These are phyloP conservation scores for Puccinia coronata DNA, from an alignment of 1,284 basidiomycete genomes.

Conservation along the genomic window DNA sequence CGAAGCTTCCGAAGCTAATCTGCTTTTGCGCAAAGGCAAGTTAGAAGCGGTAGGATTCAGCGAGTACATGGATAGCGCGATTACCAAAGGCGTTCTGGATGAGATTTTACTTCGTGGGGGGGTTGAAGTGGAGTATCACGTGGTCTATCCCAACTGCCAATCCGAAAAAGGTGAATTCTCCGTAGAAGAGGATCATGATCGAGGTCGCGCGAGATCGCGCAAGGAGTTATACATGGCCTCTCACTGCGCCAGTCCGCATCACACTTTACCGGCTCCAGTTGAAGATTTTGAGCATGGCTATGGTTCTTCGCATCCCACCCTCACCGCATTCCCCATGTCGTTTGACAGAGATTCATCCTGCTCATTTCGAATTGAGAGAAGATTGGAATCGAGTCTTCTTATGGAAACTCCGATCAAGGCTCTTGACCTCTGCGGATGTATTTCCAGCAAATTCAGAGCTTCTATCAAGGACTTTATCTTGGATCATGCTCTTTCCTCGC, in stretches of 20 bases:
- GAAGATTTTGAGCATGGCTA: conserved; percentile 21
- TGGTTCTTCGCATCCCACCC: not conserved
- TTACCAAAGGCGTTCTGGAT: conserved; percentile 33
- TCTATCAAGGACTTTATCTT: conserved; percentile 35
- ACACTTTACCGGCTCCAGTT: conserved; percentile 35
- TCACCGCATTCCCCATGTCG: conserved; percentile 8
- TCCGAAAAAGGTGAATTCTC: conserved; percentile 11
- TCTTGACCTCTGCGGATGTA: conserved; percentile 43
- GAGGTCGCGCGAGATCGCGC: conserved; percentile 19
- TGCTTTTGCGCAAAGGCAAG: conserved; percentile 33
- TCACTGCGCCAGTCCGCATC: conserved; percentile 28
- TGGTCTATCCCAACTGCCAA: not conserved
- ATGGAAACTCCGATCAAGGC: conserved; percentile 45
- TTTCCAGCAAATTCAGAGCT: conserved; percentile 27
- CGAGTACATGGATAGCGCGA: conserved; percentile 49
- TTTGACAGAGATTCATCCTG: not conserved
- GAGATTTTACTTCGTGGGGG: conserved; percentile 44
- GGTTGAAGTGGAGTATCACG: conserved; percentile 28
- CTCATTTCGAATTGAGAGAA: conserved; percentile 13
- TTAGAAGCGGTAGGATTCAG: conserved; percentile 35
- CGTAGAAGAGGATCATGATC: conserved; percentile 16
- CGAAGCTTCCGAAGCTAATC: not conserved
- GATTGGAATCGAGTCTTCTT: conserved; percentile 33
- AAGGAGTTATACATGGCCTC: conserved; percentile 28
- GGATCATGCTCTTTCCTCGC: conserved; percentile 25